Percentiles rank a stretch among this genome's conserved stretches.
These are phyloP conservation scores for Xeromyces bisporus DNA, from an alignment of 495 filamentous ascomycete genomes.

Conservation along the genomic window DNA sequence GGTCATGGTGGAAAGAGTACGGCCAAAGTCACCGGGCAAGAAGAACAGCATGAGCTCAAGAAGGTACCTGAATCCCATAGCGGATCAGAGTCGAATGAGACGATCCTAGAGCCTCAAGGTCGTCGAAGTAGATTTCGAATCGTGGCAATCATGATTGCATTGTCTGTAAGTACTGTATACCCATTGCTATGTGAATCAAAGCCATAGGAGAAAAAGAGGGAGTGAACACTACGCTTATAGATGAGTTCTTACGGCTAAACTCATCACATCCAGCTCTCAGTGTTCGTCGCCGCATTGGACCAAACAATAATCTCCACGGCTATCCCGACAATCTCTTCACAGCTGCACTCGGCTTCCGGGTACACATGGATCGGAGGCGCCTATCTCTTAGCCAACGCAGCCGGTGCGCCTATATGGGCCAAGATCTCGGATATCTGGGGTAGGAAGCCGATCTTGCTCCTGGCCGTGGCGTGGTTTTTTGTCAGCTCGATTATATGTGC, in stretches of 20 bases:
- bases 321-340: constrained; percentile 38
- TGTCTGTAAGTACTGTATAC: constrained; percentile 10
- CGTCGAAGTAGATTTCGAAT: constrained; percentile 10
- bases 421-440: constrained; percentile 47
- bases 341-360: constrained; percentile 41
- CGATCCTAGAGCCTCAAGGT: neutral
- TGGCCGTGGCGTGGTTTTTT: constrained; percentile 28
- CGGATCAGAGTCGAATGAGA: neutral
- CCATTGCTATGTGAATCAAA: neutral
- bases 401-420: constrained; percentile 37
- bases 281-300: constrained; percentile 46
- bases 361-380: constrained; percentile 54
- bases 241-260: neutral
- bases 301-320: constrained; percentile 46
- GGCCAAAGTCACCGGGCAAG: too few relatives aligned
- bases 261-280: constrained; percentile 12
- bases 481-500: constrained; percentile 32
- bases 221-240: too few relatives aligned
- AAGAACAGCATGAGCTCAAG: constrained; percentile 1
- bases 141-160: constrained; percentile 12
- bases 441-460: constrained; percentile 34
- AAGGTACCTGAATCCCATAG: neutral
- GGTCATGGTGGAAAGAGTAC: too few relatives aligned
- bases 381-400: constrained; percentile 39
- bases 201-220: too few relatives aligned